Evolutionary conservation across 2,329 filamentous ascomycete genomes (phyloP), one percentile per base, ranked within the genome.

Genomic region (Colletotrichum spinosum): DNA sequence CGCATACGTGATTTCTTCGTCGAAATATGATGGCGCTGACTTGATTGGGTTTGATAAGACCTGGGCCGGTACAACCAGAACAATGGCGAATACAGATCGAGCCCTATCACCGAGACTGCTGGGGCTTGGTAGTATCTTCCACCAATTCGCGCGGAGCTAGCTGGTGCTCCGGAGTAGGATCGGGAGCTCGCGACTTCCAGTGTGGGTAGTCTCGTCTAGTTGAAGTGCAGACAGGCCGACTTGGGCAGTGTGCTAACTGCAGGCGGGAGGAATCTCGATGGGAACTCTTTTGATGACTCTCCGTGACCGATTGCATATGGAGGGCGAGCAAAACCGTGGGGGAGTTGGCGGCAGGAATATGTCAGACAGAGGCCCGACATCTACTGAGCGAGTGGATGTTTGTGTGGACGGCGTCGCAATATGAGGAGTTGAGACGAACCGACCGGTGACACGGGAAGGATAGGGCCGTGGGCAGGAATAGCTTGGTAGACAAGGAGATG

Each of bases 351-450:
- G 49, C 13, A 7, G 33, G 46, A 25, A n/a, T 46, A 41, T 48
- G 25, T 53, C 58, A 57, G 48, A 38, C 39, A 41, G 52, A 41
- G 45, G 34, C 46, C 46, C 38, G 41, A 33, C 35, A 52, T 34
- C 33, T 37, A 42, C 17, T 39, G 33, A 15, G 38, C 45, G 41
- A 13, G 46, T 38, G 46, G 48, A 37, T n/a, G 55, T 65, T 60
- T 55, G 50, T 46, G 61, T 49, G 51, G 61, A 60, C 15, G 63
- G 56, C 53, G 53, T 66, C 15, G 58, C 63, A 63, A 62, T 63
- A 57, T 57, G 63, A 63, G 48, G 39, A 66, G 58, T 63, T 66
- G 63, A 66, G 63, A 66, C 48, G 63, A 63, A 62, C 63, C 52
- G 48, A 53, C 63, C 58, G 63, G n/a, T 63, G 63, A 48, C 33